phyloP scores from a whole-genome alignment of 2,329 filamentous ascomycete species.

The Sporothrix brunneoviolacea region DNA sequence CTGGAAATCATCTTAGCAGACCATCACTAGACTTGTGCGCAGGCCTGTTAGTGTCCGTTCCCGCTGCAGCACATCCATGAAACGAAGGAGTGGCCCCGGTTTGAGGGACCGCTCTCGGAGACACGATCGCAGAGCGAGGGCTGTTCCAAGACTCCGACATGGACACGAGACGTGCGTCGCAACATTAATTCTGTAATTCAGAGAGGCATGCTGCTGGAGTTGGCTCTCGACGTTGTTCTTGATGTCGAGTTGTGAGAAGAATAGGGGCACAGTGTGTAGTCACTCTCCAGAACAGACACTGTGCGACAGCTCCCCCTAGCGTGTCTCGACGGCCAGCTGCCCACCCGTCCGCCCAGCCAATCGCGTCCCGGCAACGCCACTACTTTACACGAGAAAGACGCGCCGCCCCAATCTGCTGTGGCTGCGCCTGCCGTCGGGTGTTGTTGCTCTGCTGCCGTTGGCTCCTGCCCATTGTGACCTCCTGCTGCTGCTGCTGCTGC shows the following conservation, averaged over 20 bases:
- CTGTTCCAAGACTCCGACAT: background rate
- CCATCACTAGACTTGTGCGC: too few species aligned
- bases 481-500: background rate
- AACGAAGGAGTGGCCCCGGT: background rate
- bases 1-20: too few species aligned
- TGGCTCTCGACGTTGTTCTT: too few species aligned
- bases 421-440: background rate
- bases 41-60: background rate
- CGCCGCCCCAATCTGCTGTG: slow-evolving; percentile 10
- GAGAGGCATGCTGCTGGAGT: too few species aligned
- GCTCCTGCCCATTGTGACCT: background rate
- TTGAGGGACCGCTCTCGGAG: slow-evolving; percentile 3
- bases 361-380: slow-evolving; percentile 10
- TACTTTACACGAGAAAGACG: slow-evolving; percentile 19
- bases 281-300: accelerated
- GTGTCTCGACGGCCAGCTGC: slow-evolving; percentile 5
- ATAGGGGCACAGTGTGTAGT: background rate
- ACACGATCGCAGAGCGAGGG: background rate
- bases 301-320: background rate
- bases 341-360: slow-evolving; percentile 4
- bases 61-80: slow-evolving; percentile 5
- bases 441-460: background rate
- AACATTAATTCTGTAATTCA: too few species aligned
- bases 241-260: too few species aligned
- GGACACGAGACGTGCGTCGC: slow-evolving; percentile 3